Evolutionary conservation across 1,284 basidiomycete species (phyloP).

Genomic region (Rhodofomes roseus): DNA sequence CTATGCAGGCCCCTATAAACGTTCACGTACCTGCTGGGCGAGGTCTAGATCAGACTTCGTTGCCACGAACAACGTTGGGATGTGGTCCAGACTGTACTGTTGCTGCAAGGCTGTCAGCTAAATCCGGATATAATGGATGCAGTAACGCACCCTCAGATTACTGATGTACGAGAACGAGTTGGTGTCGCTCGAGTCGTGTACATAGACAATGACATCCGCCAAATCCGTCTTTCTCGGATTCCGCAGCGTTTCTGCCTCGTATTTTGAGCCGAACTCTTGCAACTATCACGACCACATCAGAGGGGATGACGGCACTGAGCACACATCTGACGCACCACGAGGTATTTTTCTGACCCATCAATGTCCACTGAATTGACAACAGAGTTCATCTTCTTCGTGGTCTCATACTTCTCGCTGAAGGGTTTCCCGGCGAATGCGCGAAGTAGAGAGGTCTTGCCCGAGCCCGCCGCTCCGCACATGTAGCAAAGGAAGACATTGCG

Average conservation of each 20-base stretch:
- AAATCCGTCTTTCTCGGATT: constrained; percentile 89
- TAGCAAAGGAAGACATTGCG: constrained; percentile 91
- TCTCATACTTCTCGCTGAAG: constrained; percentile 71
- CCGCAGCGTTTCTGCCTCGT: constrained; percentile 88
- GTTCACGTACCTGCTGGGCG: constrained; percentile 74
- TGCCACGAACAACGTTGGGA: constrained; percentile 96
- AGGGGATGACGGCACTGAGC: not conserved
- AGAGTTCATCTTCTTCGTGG: constrained; percentile 85
- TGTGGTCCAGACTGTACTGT: constrained; percentile 93
- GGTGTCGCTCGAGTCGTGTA: constrained; percentile 97
- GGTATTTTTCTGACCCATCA: constrained; percentile 92
- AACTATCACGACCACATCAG: constrained; percentile 47
- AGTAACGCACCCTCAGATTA: constrained; percentile 76
- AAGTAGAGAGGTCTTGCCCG: constrained; percentile 89
- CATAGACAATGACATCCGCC: constrained; percentile 93
- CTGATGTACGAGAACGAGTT: constrained; percentile 99
- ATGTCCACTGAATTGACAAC: constrained; percentile 97
- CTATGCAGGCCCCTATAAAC: not conserved
- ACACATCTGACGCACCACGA: constrained; percentile 65
- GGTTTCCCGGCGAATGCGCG: constrained; percentile 84
- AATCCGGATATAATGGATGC: constrained; percentile 6
- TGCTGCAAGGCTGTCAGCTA: constrained; percentile 50
- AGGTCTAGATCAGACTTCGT: constrained; percentile 98
- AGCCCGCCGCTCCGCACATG: constrained; percentile 93
- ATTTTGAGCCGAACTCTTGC: constrained; percentile 96